A percentile compares a stretch with the other conserved stretches of the same genome.
These are phyloP conservation scores for Cyclostephanos invisitatus DNA, from an alignment of 108 stramenopile genomes.

Conservation along the genomic window DNA sequence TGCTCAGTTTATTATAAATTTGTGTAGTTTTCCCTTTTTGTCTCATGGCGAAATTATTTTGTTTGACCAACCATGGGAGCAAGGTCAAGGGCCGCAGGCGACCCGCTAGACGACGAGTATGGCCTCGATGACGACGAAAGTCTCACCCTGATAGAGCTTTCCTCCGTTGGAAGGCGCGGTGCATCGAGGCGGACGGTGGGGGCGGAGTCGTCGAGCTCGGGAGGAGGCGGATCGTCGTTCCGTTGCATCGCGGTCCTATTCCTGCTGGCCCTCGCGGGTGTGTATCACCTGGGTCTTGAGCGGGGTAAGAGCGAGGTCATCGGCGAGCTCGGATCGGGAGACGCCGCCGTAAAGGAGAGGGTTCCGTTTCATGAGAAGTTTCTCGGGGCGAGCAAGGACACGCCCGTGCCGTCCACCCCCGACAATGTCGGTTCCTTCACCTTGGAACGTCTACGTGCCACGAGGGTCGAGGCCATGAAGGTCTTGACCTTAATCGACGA, in stretches of 20 bases:
- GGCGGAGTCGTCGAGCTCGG: not conserved
- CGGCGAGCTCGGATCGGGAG: not conserved
- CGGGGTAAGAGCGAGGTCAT: slow-evolving; percentile 2
- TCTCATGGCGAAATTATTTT: not conserved
- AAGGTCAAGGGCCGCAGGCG: slow-evolving; percentile 1
- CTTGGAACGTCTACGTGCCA: slow-evolving; percentile 21
- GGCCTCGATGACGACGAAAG: slow-evolving; percentile 1
- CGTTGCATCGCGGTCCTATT: not conserved
- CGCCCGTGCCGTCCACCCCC: not conserved
- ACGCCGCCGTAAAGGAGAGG: not conserved
- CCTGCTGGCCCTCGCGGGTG: slow-evolving; percentile 1
- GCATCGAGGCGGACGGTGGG: not conserved
- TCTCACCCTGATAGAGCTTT: not conserved
- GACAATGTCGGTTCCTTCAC: slow-evolving; percentile 25
- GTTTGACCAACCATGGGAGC: slow-evolving; percentile 1
- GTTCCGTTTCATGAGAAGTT: not conserved
- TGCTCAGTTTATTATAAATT: too few species aligned
- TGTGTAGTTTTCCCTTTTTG: not conserved
- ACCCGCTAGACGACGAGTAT: not conserved
- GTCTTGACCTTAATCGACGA: slow-evolving; percentile 30
- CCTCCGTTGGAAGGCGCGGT: not conserved
- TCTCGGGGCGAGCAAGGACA: not conserved
- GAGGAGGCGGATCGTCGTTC: not conserved
- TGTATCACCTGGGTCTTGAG: slow-evolving; percentile 4
- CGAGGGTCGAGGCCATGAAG: slow-evolving; percentile 21